These are phyloP conservation scores for Solanum raphanifolium DNA, from an alignment of 257 asterid species.

Conservation along the genomic window DNA sequence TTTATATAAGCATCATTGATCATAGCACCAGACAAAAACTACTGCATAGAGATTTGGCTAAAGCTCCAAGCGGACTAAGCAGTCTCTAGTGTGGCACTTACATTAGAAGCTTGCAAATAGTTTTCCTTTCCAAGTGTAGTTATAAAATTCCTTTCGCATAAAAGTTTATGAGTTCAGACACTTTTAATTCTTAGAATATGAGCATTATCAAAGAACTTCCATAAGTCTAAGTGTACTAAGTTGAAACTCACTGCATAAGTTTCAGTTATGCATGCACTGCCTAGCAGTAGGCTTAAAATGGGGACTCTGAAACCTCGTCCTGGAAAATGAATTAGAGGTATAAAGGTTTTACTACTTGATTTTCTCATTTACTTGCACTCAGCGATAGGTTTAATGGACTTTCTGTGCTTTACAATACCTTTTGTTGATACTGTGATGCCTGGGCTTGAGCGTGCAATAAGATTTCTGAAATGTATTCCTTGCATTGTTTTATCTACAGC, in stretches of 20 bases:
- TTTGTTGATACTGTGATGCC: conserved; percentile 74
- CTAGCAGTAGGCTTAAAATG: neutral
- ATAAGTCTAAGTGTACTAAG: neutral
- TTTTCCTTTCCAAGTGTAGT: neutral
- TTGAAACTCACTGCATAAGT: neutral
- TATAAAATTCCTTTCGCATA: neutral
- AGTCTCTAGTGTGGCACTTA: neutral
- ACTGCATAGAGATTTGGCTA: neutral
- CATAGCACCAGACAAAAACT: neutral
- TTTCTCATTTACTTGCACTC: neutral
- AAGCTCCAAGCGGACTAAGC: neutral
- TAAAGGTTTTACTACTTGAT: neutral
- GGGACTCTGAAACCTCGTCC: neutral
- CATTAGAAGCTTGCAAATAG: neutral
- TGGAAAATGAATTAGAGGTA: neutral
- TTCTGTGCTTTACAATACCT: conserved; percentile 30
- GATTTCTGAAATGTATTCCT: conserved; percentile 63
- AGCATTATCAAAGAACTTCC: neutral
- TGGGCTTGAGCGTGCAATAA: conserved; percentile 85
- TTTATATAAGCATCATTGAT: neutral
- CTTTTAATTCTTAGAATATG: neutral
- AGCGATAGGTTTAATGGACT: neutral
- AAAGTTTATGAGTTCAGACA: neutral
- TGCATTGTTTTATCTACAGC: conserved; percentile 56
- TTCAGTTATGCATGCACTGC: neutral